Base-by-base conservation (phyloP, 345 rosid species). In the Erodium maritimum region DNA sequence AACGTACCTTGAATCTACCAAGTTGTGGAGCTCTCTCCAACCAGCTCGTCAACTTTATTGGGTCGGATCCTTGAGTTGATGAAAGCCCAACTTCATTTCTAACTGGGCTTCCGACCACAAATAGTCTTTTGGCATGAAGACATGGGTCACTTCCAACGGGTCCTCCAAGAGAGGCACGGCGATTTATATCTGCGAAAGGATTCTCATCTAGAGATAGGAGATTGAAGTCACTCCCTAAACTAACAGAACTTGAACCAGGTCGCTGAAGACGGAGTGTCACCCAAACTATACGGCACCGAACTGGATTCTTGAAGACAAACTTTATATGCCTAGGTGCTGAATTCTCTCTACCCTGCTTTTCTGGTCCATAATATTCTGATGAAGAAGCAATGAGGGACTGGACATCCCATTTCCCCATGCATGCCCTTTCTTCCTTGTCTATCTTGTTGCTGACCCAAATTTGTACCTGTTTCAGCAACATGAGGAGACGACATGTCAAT, bases 371-470 rank as follows among this genome's bases (percentile, higher is more conserved):
- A 21, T 80, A 61, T 67, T 89, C 96, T 24, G 91, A 64, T 42
- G 95, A 86, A 62, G 91, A 82, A 45, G 70, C 68, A 58, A 72
- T 65, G 50, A 81, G 71, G 75, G 96, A 80, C 60, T 86, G 86
- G 45, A 91, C 79, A 74, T 91, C 95, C 96, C 98, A 91, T 67
- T 91, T 86, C 60, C 98, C 99, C 77, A 93, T 54, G 67, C 77
- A 67, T 19, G 95, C 74, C 72, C 95, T 82, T 65, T 79, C 95
- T 80, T 88, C 94, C 78, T 69, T 82, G 59, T 86, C 73, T 65
- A 89, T 83, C 63, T 80, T 81, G 70, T 81, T 86, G 77, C 99
- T 80, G 13, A 86, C 95, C 99, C 99, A 93, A 61, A 93, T 82
- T 82, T 89, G 96, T 61, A 89, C 91, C 96, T 93, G 76, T 59